Percentiles rank a stretch among this genome's conserved stretches.
Conservation (phyloP, 345 rosid species). For the Durio zibethinus region DNA sequence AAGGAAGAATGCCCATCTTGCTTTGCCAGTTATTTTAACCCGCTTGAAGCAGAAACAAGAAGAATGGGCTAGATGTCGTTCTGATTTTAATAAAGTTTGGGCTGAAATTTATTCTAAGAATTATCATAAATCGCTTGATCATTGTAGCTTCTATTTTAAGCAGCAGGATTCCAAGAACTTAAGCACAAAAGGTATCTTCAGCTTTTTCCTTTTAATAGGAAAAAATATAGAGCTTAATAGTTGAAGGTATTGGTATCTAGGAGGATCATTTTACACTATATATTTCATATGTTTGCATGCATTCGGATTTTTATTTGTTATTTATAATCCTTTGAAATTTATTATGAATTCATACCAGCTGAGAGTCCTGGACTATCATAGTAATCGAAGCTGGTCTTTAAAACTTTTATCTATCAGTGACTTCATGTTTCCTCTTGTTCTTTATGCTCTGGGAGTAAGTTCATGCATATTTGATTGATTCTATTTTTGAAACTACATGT, state of each 20-base stretch:
- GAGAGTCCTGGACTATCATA: neutral
- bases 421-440: neutral
- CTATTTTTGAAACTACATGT: neutral
- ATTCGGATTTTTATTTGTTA: neutral
- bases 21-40: slow-evolving; percentile 85
- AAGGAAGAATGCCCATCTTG: slow-evolving; percentile 78
- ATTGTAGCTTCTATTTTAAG: slow-evolving; percentile 96
- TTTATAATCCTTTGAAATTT: slow-evolving; percentile 1
- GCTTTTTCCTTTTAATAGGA: neutral
- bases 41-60: slow-evolving; percentile 98
- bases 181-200: slow-evolving; percentile 74
- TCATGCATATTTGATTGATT: neutral
- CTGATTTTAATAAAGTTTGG: slow-evolving; percentile 98
- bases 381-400: neutral
- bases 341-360: neutral
- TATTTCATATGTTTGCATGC: neutral
- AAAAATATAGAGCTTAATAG: slow-evolving; percentile 1
- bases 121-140: slow-evolving; percentile 94
- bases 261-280: neutral
- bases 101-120: slow-evolving; percentile 91
- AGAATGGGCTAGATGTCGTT: slow-evolving; percentile 90
- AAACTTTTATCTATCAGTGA: neutral
- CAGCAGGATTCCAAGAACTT: slow-evolving; percentile 93
- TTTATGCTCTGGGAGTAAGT: neutral
- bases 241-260: neutral